Base-by-base conservation (phyloP, 495 filamentous ascomycete genomes). In the Chaetomidium leptoderma region DNA sequence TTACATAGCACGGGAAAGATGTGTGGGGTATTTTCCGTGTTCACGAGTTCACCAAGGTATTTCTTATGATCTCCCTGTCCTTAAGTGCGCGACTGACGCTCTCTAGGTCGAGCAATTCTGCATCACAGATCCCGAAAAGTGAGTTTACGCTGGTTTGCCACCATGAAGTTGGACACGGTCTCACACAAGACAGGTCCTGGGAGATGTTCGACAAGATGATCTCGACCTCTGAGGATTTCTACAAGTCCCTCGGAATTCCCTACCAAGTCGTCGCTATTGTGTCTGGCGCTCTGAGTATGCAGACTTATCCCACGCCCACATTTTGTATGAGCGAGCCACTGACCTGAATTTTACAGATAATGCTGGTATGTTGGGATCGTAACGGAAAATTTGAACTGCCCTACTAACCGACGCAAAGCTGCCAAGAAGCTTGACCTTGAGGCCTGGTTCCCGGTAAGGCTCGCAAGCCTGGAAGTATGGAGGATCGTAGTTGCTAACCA, bases 21-120 rank as follows among this genome's bases (percentile, higher is more conserved):
- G 92, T 95, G 6, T 98, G 93, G 93, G 93, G 93, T 52, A 90
- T 97, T 61, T 98, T 97, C 80, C 86, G 93, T 64, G 91, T 97
- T 39, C 93, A 98, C 73, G 92, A 98, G 68, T 98, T 98, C 66
- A 93, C 97, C 73, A 98, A 98, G 85, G 84, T 85, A 21, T 13
- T 43, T 48, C 1, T 50, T 40, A 19, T 30, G 16, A 19, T 27
- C 17, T 60, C 6, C 0, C 14, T 62, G 42, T 2, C 17, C 9
- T 13, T 2, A 2, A 17, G 14, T 27, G 16, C 35, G 21, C 24
- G 6, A 24, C 58, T 47, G 3, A 60, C 33, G 14, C 23, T 32
- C 10, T 57, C 45, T 43, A 88, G 84, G 81, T 95, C 47, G 92
- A 97, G 69, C 92, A 97, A 77, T 97, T 97, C 63, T 81, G 96